Percentiles rank a stretch among this genome's conserved stretches.
phyloP scores from a whole-genome alignment of 164 flowering plant genomes.

The Berberis thunbergii region DNA sequence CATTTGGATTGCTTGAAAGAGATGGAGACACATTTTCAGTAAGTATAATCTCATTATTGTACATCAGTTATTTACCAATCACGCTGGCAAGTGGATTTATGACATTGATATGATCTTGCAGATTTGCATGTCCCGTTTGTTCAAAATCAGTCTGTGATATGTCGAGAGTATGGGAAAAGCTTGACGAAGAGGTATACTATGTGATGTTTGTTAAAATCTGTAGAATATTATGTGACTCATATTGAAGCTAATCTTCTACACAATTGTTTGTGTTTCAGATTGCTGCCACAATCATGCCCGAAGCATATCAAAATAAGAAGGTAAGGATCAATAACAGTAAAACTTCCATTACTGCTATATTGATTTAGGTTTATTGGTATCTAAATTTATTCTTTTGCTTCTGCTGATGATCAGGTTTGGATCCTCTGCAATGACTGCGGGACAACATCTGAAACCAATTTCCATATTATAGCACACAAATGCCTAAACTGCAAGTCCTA shows the following conservation, averaged over 20 bases:
- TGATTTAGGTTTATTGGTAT: not conserved
- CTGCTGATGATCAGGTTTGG: constrained; percentile 43
- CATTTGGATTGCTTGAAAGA: constrained; percentile 74
- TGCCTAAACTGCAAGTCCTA: constrained; percentile 70
- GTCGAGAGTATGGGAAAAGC: constrained; percentile 58
- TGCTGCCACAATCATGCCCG: constrained; percentile 71
- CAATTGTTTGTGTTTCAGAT: constrained; percentile 28
- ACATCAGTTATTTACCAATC: not conserved
- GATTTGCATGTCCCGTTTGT: constrained; percentile 81
- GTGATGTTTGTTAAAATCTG: not conserved
- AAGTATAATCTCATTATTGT: constrained; percentile 8
- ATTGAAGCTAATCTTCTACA: not conserved
- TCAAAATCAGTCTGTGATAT: constrained; percentile 70
- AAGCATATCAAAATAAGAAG: constrained; percentile 58
- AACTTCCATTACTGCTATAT: not conserved
- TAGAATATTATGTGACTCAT: not conserved
- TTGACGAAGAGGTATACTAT: constrained; percentile 59
- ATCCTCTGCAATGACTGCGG: constrained; percentile 92
- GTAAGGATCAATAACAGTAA: constrained; percentile 22
- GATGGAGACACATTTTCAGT: constrained; percentile 65
- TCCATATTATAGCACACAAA: constrained; percentile 68
- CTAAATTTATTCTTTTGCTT: not conserved
- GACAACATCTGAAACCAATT: constrained; percentile 48
- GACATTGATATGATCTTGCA: constrained; percentile 18
- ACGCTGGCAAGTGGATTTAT: not conserved